Evolutionary conservation across 2,329 filamentous ascomycete species (phyloP).

Genomic region (Helotiales sp.): DNA sequence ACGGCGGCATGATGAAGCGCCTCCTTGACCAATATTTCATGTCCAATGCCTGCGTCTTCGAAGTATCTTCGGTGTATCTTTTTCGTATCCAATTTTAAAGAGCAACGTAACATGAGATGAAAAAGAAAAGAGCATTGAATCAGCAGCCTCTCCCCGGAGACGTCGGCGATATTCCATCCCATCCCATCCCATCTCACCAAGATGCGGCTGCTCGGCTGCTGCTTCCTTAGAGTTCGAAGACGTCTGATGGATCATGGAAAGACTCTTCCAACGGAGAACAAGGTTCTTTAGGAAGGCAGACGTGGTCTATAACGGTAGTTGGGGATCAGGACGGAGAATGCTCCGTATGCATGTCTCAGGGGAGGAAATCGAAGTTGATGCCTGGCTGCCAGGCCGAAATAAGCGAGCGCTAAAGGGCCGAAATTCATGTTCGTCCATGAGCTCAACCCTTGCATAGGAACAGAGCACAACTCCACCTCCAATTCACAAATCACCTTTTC

Average conservation of each 20-base stretch:
- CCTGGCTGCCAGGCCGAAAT: neutral
- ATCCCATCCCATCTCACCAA: neutral
- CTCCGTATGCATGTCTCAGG: neutral
- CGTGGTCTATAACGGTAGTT: conserved; percentile 2
- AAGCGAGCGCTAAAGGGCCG: neutral
- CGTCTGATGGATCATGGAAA: conserved; percentile 1
- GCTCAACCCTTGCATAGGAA: neutral
- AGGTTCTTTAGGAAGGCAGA: conserved; percentile 11
- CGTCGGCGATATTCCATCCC: conserved; percentile 16
- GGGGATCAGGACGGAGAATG: neutral
- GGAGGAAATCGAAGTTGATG: neutral
- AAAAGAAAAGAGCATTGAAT: conserved; percentile 1
- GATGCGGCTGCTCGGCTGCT: neutral
- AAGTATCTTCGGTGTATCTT: conserved; percentile 16
- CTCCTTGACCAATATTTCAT: no score
- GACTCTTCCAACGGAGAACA: conserved; percentile 6
- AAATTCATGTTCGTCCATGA: neutral
- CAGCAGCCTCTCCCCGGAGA: conserved; percentile 5
- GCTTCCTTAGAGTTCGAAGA: neutral
- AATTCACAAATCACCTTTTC: neutral
- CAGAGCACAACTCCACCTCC: neutral
- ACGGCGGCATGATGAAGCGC: no score
- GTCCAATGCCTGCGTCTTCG: neutral
- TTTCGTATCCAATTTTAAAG: conserved; percentile 1
- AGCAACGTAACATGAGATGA: conserved; percentile 6